These are phyloP conservation scores for Aspergillus ellipticus DNA, from an alignment of 495 filamentous ascomycete species.

Conservation along the genomic window DNA sequence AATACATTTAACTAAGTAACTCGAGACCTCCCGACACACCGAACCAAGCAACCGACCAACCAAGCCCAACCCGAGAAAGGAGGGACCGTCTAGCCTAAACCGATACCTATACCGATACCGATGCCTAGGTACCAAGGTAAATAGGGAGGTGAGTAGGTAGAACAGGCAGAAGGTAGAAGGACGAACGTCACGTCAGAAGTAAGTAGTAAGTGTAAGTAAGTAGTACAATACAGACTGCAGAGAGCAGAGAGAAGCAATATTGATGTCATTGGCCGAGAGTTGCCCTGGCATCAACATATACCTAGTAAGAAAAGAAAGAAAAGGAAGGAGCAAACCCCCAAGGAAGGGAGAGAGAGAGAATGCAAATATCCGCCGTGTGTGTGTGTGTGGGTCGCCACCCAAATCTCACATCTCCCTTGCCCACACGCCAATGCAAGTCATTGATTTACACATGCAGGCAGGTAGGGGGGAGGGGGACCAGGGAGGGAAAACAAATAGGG, in stretches of 20 bases:
- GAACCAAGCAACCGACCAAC: no score
- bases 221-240: no score
- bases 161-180: neutral
- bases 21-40: neutral
- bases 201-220: no score
- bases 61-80: no score
- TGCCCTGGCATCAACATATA: constrained; percentile 2
- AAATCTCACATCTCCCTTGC: neutral
- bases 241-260: neutral
- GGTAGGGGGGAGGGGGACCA: no score
- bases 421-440: constrained; percentile 10
- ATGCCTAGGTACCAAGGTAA: no score
- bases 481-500: constrained; percentile 1
- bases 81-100: no score
- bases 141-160: no score
- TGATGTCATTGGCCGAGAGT: neutral
- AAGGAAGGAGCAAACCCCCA: neutral
- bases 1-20: neutral
- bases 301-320: neutral
- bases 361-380: neutral
- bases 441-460: constrained; percentile 8
- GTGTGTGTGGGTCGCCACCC: neutral
- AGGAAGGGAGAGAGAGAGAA: neutral
- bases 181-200: neutral
- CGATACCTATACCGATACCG: no score